A percentile compares a stretch with the other conserved stretches of the same genome.
Conservation (phyloP, 805 yeast genomes). For the Hanseniaspora lachancei region DNA sequence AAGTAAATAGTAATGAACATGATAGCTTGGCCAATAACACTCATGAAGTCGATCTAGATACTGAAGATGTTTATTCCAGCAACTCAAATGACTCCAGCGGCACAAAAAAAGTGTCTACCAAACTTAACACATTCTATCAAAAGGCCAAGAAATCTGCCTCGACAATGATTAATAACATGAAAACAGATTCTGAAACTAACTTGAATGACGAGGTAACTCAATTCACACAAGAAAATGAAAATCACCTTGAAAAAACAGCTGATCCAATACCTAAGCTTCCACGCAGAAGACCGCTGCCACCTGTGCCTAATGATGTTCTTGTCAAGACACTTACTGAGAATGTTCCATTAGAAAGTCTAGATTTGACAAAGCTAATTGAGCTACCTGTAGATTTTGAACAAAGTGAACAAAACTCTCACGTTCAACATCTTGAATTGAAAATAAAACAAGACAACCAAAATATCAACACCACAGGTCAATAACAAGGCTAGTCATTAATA, state of each 20-base stretch:
- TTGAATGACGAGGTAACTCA: constrained; percentile 15
- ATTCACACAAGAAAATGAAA: neutral
- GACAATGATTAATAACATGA: constrained; percentile 1
- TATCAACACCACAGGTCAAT: no score
- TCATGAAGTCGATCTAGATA: neutral
- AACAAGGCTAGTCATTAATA: neutral
- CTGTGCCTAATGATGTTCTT: constrained; percentile 12
- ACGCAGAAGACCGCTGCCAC: constrained; percentile 24
- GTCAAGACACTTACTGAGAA: neutral
- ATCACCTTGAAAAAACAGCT: neutral
- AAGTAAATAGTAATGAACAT: neutral
- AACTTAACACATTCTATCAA: constrained; percentile 58
- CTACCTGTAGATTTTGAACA: neutral
- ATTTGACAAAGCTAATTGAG: neutral
- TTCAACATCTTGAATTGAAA: neutral
- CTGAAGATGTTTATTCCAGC: constrained; percentile 3
- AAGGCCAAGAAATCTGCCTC: constrained; percentile 29
- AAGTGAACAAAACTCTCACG: constrained; percentile 9
- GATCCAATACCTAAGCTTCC: constrained; percentile 1
- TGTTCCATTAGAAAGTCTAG: neutral
- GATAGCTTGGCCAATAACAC: neutral
- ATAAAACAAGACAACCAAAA: neutral
- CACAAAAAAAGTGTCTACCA: constrained; percentile 33
- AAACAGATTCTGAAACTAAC: neutral
- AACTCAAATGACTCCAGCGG: constrained; percentile 21